A percentile compares a stretch with the other conserved stretches of the same genome.
phyloP scores from a whole-genome alignment of 2,329 filamentous ascomycete genomes.

The Nemania sp. region DNA sequence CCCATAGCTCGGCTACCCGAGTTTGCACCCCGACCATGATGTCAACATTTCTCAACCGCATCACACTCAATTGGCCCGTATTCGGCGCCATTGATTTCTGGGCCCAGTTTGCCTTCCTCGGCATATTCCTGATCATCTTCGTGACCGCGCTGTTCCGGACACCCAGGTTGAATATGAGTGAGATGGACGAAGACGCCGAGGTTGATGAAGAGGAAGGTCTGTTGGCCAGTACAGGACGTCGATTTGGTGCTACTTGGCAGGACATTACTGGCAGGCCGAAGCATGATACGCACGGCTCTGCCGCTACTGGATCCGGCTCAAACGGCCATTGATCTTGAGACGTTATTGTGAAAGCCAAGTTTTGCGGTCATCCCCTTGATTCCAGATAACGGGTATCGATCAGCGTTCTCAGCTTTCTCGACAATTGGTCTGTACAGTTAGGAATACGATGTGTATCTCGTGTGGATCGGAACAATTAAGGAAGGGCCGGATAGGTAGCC shows the following conservation, averaged over 20 bases:
- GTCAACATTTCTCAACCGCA: conserved; percentile 89
- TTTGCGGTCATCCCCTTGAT: not conserved
- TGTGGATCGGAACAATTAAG: not conserved
- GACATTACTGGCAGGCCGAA: conserved; percentile 68
- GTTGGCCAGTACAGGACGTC: conserved; percentile 77
- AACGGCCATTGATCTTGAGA: conserved; percentile 3
- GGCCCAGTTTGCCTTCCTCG: conserved; percentile 92
- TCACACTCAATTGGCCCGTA: conserved; percentile 92
- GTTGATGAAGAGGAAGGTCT: conserved; percentile 93
- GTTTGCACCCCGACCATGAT: conserved; percentile 91
- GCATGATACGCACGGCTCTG: conserved; percentile 16
- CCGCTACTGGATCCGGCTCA: conserved; percentile 17
- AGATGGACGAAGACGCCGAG: conserved; percentile 86
- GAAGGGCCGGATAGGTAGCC: conserved; percentile 1
- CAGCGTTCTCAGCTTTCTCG: conserved; percentile 2
- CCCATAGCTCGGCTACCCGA: conserved; percentile 66
- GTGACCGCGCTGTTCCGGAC: conserved; percentile 77
- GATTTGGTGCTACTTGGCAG: conserved; percentile 86
- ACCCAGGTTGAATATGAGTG: conserved; percentile 73
- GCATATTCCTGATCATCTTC: conserved; percentile 80
- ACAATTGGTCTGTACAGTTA: conserved; percentile 4
- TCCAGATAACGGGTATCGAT: not conserved
- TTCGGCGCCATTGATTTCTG: conserved; percentile 94
- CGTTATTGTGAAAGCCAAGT: not conserved
- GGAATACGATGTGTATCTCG: conserved; percentile 7